A percentile compares a stretch with the other conserved stretches of the same genome.
Evolutionary conservation across 2,329 filamentous ascomycete species (phyloP).

Genomic region (Ustilaginoidea virens): DNA sequence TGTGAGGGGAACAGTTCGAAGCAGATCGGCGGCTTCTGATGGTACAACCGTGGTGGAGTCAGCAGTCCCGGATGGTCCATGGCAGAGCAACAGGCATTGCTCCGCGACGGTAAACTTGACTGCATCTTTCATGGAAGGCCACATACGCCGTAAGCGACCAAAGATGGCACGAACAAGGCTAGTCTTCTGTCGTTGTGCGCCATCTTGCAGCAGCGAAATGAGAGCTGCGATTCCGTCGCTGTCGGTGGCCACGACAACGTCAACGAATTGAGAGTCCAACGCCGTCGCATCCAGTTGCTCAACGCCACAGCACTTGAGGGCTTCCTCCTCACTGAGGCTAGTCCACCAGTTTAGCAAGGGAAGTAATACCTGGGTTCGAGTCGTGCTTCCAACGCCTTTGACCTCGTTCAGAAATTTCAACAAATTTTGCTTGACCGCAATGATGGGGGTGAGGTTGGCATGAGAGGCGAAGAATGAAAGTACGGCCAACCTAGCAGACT

Average conservation of each 20-base stretch:
- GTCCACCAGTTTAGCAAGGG: conserved; percentile 60
- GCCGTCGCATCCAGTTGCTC: conserved; percentile 26
- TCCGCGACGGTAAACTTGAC: conserved; percentile 43
- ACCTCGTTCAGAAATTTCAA: conserved; percentile 58
- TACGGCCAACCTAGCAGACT: conserved; percentile 47
- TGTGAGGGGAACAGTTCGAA: conserved; percentile 59
- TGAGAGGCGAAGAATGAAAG: conserved; percentile 63
- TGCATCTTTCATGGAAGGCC: conserved; percentile 54
- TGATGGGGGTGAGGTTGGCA: conserved; percentile 49
- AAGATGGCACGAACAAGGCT: conserved; percentile 52
- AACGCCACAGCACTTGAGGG: conserved; percentile 22
- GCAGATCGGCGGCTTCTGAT: conserved; percentile 52
- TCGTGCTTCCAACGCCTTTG: conserved; percentile 52
- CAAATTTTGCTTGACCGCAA: conserved; percentile 54
- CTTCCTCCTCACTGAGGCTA: conserved; percentile 33
- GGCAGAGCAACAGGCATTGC: conserved; percentile 45
- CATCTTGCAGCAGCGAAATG: conserved; percentile 29
- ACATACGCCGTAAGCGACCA: conserved; percentile 52
- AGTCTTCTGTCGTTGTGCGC: conserved; percentile 21
- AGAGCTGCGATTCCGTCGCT: conserved; percentile 33
- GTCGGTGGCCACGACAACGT: conserved; percentile 39
- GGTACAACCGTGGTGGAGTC: conserved; percentile 21
- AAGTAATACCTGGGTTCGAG: conserved; percentile 61
- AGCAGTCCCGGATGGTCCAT: conserved; percentile 23
- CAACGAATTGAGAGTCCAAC: conserved; percentile 29